These are phyloP conservation scores for Solanum microdontum DNA, from an alignment of 257 asterid genomes.

Conservation along the genomic window DNA sequence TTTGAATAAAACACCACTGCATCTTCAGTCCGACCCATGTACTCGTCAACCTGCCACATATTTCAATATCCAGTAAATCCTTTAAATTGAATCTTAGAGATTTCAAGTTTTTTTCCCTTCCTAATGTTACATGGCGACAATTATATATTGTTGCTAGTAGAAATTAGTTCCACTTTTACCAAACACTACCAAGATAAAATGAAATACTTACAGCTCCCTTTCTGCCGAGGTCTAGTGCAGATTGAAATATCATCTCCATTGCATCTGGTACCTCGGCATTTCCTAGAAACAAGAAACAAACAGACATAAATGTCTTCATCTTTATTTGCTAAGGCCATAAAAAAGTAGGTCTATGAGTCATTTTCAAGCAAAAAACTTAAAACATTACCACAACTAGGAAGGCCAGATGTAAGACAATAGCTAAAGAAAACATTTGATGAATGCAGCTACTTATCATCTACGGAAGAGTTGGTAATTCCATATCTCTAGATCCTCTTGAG, in stretches of 20 bases:
- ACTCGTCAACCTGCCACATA: slow-evolving; percentile 60
- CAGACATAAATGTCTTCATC: not conserved
- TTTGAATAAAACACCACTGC: slow-evolving; percentile 56
- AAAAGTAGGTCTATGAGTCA: not conserved
- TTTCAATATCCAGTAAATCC: not conserved
- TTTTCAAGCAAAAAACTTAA: not conserved
- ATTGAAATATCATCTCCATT: slow-evolving; percentile 72
- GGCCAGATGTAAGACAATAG: not conserved
- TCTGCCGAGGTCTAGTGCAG: slow-evolving; percentile 66
- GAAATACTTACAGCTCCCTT: slow-evolving; percentile 63
- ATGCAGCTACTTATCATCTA: not conserved
- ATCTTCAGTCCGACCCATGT: slow-evolving; percentile 40
- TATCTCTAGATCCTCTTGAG: not conserved
- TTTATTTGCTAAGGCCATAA: not conserved
- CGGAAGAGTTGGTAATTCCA: not conserved
- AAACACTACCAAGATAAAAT: not conserved
- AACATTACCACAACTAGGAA: not conserved
- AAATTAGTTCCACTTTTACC: not conserved
- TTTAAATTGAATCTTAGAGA: not conserved
- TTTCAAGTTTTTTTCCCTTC: not conserved
- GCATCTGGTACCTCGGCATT: slow-evolving; percentile 81
- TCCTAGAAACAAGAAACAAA: slow-evolving; percentile 30
- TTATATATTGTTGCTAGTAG: not conserved
- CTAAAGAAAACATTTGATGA: not conserved
- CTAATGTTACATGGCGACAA: not conserved